A percentile compares a stretch with the other conserved stretches of the same genome.
Conservation (phyloP, 2,329 filamentous ascomycete genomes). For the Aschersonia sp. region DNA sequence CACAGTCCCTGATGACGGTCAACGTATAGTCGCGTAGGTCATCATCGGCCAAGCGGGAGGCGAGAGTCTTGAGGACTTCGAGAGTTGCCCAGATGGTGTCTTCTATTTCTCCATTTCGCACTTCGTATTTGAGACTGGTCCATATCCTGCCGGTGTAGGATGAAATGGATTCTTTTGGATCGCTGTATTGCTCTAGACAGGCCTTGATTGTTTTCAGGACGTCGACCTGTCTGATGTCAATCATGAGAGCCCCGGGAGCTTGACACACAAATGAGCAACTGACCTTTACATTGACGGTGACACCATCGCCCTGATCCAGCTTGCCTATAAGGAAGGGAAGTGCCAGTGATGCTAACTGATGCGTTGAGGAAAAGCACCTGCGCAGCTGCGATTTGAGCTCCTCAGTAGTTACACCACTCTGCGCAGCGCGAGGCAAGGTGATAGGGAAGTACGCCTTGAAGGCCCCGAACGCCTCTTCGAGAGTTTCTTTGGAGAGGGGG, state of each 20-base stretch:
- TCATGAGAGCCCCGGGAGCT: background rate
- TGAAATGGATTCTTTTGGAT: conserved; percentile 29
- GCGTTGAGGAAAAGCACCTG: conserved; percentile 36
- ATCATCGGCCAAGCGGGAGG: conserved; percentile 27
- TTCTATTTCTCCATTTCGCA: conserved; percentile 44
- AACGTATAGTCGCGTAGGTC: conserved; percentile 30
- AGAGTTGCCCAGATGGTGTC: conserved; percentile 42
- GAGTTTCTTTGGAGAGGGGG: conserved; percentile 27
- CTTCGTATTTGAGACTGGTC: conserved; percentile 48
- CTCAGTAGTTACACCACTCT: conserved; percentile 38
- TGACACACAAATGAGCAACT: background rate
- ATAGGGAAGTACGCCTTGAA: conserved; percentile 50
- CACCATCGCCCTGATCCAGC: conserved; percentile 42
- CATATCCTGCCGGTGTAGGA: conserved; percentile 38
- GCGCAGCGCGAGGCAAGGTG: conserved; percentile 34
- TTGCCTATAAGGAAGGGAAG: conserved; percentile 42
- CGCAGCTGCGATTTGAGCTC: conserved; percentile 39
- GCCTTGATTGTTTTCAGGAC: conserved; percentile 40
- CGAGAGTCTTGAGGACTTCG: conserved; percentile 35
- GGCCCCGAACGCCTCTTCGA: conserved; percentile 34
- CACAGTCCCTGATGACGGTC: conserved; percentile 36
- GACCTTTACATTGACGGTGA: conserved; percentile 44
- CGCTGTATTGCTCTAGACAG: conserved; percentile 33
- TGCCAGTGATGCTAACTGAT: conserved; percentile 27
- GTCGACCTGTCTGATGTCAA: conserved; percentile 26